Evolutionary conservation across 768 basidiomycete genomes (phyloP), one percentile per base, ranked within the genome.

Genomic region (Filobasidium wieringae): DNA sequence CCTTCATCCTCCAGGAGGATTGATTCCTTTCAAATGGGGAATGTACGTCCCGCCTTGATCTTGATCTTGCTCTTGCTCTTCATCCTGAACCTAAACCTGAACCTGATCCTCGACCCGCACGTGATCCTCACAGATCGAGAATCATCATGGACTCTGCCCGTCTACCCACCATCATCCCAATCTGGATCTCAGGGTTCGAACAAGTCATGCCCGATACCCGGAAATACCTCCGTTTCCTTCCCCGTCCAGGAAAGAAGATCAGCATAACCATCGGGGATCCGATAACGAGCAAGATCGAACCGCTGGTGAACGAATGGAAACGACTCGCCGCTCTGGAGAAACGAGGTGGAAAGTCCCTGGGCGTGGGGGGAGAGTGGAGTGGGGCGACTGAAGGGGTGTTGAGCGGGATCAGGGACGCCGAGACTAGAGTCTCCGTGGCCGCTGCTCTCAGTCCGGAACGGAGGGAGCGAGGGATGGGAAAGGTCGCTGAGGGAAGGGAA

Each of bases 151-250:
- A 84, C 56, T 76, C 79, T 8, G 70, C 77, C 14, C 66, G 76
- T n/a, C 79, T 81, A 41, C 92, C 92, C 2, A 72, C 83, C 22
- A 81, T 95, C 58, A 84, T 97, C 61, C 92, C 92, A 1, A 87
- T 95, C 80, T 97, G 89, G 89, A 77, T 96, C 12, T 84, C 86
- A 84, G 84, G 84, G 3, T 95, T 92, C 63, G 87, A 97, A 67
- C 78, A 81, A 62, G 76, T 95, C 17, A 92, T 97, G 90, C 87
- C 88, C 40, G 90, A 89, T 73, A 82, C 84, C 30, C 82, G 91
- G 19, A 65, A 77, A 1, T 84, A 81, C 65, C 90, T 89, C 2
- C 80, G 78, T 84, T 79, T 69, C 57, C 85, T 64, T 82, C 92
- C 37, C 78, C 81, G 60, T 70, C 78, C 31, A 78, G 87, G 61